Conservation (phyloP, 2,329 filamentous ascomycete species). For the Cadophora sp. region DNA sequence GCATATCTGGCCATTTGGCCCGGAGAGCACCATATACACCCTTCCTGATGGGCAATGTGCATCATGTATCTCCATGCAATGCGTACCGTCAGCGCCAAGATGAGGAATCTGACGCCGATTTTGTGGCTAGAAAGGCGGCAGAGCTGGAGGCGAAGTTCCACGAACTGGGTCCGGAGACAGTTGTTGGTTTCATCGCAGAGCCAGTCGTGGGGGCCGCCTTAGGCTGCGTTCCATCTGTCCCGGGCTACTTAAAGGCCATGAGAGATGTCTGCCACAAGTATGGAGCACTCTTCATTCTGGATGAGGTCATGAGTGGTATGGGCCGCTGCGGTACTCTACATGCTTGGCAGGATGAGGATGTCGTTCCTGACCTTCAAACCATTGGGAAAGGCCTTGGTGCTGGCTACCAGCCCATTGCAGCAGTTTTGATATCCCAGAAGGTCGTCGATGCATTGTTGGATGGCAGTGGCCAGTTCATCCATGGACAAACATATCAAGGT, state of each 20-base stretch:
- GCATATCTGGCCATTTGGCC: conserved; percentile 64
- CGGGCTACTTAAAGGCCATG: conserved; percentile 74
- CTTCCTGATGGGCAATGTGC: conserved; percentile 60
- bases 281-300: conserved; percentile 77
- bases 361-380: conserved; percentile 69
- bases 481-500: conserved; percentile 62
- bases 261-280: conserved; percentile 72
- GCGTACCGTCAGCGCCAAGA: conserved; percentile 62
- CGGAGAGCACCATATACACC: conserved; percentile 64
- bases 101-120: conserved; percentile 59
- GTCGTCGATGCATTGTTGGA: conserved; percentile 53
- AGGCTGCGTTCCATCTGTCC: conserved; percentile 70
- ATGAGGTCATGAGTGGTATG: conserved; percentile 73
- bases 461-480: conserved; percentile 42
- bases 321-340: conserved; percentile 60
- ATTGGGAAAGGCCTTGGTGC: conserved; percentile 71
- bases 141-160: conserved; percentile 70
- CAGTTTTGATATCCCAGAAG: conserved; percentile 59
- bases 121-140: conserved; percentile 62
- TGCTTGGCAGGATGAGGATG: conserved; percentile 60
- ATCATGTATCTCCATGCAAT: conserved; percentile 68
- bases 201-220: conserved; percentile 73
- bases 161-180: conserved; percentile 64
- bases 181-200: conserved; percentile 72
- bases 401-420: conserved; percentile 68